A percentile compares a stretch with the other conserved stretches of the same genome.
These are phyloP conservation scores for Lojkania enalia DNA, from an alignment of 2,329 filamentous ascomycete species.

Conservation along the genomic window DNA sequence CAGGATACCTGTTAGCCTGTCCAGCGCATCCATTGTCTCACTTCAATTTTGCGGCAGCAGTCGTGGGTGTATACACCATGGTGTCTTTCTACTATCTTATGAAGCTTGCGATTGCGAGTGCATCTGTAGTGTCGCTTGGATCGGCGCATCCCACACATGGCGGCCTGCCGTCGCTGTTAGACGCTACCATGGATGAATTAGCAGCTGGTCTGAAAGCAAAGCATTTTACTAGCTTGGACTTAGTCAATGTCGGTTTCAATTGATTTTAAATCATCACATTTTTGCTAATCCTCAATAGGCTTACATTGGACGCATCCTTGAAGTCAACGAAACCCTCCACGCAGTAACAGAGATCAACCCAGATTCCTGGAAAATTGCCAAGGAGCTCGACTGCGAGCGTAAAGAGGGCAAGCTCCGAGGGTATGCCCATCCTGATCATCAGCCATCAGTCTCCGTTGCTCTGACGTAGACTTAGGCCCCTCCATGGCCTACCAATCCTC, in stretches of 20 bases:
- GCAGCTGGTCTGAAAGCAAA: conserved; percentile 52
- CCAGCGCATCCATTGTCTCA: too few relatives aligned
- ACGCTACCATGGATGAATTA: conserved; percentile 58
- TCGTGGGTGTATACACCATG: conserved; percentile 2
- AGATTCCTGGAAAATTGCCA: conserved; percentile 56
- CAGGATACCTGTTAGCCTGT: too few relatives aligned
- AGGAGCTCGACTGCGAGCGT: conserved; percentile 53
- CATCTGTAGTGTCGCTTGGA: neutral
- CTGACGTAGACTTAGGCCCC: conserved; percentile 45
- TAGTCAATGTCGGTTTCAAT: conserved; percentile 47
- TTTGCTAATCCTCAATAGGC: conserved; percentile 37
- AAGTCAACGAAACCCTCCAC: conserved; percentile 58
- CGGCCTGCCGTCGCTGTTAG: conserved; percentile 48
- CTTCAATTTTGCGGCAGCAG: too few relatives aligned
- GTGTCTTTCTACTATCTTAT: conserved; percentile 2
- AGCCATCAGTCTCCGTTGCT: conserved; percentile 3
- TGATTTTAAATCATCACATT: neutral
- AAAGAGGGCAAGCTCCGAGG: conserved; percentile 52
- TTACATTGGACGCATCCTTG: conserved; percentile 55
- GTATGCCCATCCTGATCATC: conserved; percentile 23
- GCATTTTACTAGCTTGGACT: conserved; percentile 60
- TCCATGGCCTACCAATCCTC: conserved; percentile 67
- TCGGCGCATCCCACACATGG: conserved; percentile 6
- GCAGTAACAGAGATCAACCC: conserved; percentile 60
- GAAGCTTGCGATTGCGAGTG: conserved; percentile 1